A percentile compares a stretch with the other conserved stretches of the same genome.
Conservation (phyloP, 805 yeast species). For the Candida corydali region DNA sequence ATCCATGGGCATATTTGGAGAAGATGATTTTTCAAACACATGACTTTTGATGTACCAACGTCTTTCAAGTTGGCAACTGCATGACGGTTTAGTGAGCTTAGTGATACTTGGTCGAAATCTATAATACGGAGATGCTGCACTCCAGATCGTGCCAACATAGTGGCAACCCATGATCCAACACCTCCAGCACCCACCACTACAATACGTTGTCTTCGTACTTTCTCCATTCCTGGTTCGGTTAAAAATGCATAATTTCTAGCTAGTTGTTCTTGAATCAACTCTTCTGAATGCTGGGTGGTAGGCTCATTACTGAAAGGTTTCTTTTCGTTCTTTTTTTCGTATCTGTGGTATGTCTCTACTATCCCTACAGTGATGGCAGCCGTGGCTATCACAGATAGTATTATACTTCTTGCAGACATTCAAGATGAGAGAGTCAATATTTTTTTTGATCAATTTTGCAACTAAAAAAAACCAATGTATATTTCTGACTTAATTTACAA, state of each 20-base stretch:
- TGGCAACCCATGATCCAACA: slow-evolving; percentile 94
- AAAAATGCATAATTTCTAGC: slow-evolving; percentile 92
- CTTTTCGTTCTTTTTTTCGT: slow-evolving; percentile 4
- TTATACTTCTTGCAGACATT: slow-evolving; percentile 7
- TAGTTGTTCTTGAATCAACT: slow-evolving; percentile 81
- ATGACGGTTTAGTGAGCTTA: slow-evolving; percentile 89
- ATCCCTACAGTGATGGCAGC: slow-evolving; percentile 30
- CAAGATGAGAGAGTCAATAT: not conserved
- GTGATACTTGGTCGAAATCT: slow-evolving; percentile 94
- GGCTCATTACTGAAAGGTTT: not conserved
- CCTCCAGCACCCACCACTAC: slow-evolving; percentile 96
- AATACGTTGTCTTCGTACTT: slow-evolving; percentile 65
- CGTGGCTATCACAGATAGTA: slow-evolving; percentile 21
- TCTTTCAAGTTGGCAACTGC: slow-evolving; percentile 89
- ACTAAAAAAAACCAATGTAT: not conserved
- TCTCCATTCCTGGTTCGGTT: slow-evolving; percentile 77
- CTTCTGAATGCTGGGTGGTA: slow-evolving; percentile 43
- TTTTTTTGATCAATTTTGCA: slow-evolving; percentile 6
- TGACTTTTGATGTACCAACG: slow-evolving; percentile 91
- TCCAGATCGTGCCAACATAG: slow-evolving; percentile 91
- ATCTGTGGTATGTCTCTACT: slow-evolving; percentile 33
- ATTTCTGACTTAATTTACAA: slow-evolving; percentile 33
- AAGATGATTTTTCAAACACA: slow-evolving; percentile 67
- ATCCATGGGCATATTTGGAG: slow-evolving; percentile 90
- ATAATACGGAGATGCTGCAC: slow-evolving; percentile 72